A percentile compares a stretch with the other conserved stretches of the same genome.
Conservation (phyloP, 2,329 filamentous ascomycete genomes). For the Colletotrichum sp. region DNA sequence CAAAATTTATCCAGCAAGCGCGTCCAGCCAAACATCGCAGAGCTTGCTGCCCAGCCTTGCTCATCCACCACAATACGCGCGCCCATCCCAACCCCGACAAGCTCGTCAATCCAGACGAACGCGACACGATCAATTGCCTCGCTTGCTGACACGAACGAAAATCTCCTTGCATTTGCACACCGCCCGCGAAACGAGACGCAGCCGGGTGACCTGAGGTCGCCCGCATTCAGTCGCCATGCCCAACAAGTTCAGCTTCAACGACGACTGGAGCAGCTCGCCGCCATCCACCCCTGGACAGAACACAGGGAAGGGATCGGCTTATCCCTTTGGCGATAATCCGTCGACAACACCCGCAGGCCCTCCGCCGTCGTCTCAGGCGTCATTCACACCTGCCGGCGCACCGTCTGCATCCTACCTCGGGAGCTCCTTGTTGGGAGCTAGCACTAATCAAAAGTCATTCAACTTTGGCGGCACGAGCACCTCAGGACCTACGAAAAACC, state of each 20-base stretch:
- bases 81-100: background rate
- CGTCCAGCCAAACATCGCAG: conserved; percentile 9
- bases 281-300: conserved; percentile 52
- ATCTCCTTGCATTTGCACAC: background rate
- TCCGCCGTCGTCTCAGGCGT: conserved; percentile 56
- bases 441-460: conserved; percentile 42
- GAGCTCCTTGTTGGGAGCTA: conserved; percentile 56
- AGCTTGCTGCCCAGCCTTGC: background rate
- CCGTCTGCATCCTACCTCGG: conserved; percentile 60
- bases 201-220: conserved; percentile 19
- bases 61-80: background rate
- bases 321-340: conserved; percentile 48
- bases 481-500: conserved; percentile 35
- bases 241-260: conserved; percentile 45
- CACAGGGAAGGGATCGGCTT: conserved; percentile 26
- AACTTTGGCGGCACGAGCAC: conserved; percentile 41
- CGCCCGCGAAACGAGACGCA: background rate
- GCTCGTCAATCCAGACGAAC: background rate
- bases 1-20: conserved; percentile 23
- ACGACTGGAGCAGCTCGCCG: conserved; percentile 43
- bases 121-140: background rate
- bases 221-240: conserved; percentile 37
- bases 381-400: conserved; percentile 62
- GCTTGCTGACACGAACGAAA: background rate
- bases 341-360: conserved; percentile 60